Evolutionary conservation across 805 yeast genomes (phyloP), one percentile per base, ranked within the genome.

Genomic region (Clavispora asparagi): DNA sequence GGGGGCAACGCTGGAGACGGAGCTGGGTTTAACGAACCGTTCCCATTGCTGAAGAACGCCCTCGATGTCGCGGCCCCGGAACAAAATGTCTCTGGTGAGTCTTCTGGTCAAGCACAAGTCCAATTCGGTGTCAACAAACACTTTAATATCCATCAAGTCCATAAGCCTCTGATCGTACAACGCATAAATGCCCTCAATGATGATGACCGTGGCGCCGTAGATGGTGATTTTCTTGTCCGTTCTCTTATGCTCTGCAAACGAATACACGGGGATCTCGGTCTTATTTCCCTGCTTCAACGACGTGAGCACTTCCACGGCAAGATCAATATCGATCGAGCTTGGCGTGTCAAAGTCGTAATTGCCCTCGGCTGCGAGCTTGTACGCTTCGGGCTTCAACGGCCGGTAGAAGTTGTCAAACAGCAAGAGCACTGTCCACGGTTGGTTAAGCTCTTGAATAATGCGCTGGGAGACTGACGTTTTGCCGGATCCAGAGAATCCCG

Each of bases 1-100:
- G 1, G 95, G 94, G 44, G 74, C 77, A 13, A 92, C 84, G 55
- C 76, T 79, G 36, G 81, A 67, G 23, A 83, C 90, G 8, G 95
- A 90, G 62, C 89, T 88, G 7, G 99, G 99, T 63, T 92, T 94
- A 26, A 94, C 99, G 63, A 83, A 91, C 25, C 71, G 65, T 52
- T 87, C 83, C 98, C 98, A 94, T 60, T 94, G 99, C 53, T 79
- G 76, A 48, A 94, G 75, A 14, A 91, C 85, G 1, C 96, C 95
- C 5, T 68, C 73, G 31, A 91, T 69, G 56, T 91, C 96, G 49
- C 99, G 72, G 1, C 95, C 96, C 49, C 99, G 73, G 50, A 84
- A 82, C 12, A 87, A 73, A 44, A 89, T 90, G 62, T 94, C 99
- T 58, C 99, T 74, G 4, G 87, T 81, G 39, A 94, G 69, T 56